A percentile compares a stretch with the other conserved stretches of the same genome.
phyloP scores from a whole-genome alignment of 345 rosid genomes.

The Eucalyptus fibrosa region DNA sequence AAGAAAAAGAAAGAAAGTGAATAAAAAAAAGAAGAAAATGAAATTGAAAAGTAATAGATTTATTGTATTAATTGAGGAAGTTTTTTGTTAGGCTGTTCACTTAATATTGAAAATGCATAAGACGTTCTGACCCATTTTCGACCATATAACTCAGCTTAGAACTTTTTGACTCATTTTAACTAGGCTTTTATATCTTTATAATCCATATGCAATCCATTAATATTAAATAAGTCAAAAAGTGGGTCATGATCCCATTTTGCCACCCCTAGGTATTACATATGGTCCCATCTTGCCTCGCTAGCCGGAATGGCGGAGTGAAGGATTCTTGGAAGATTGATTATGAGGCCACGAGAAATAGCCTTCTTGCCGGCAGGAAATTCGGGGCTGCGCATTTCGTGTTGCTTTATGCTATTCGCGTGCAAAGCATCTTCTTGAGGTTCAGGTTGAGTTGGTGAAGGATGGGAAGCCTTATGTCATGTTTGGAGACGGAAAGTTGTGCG shows the following conservation, averaged over 20 bases:
- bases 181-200: too few relatives aligned
- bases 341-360: conserved; percentile 82
- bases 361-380: conserved; percentile 54
- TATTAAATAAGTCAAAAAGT: too few relatives aligned
- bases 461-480: conserved; percentile 98
- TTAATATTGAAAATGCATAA: too few relatives aligned
- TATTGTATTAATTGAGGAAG: too few relatives aligned
- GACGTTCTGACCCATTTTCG: fast-evolving
- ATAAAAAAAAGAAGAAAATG: too few relatives aligned
- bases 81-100: fast-evolving
- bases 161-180: too few relatives aligned
- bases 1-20: too few relatives aligned
- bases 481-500: conserved; percentile 87
- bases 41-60: too few relatives aligned
- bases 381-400: conserved; percentile 82
- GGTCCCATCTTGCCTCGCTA: conserved; percentile 62
- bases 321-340: conserved; percentile 97
- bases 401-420: conserved; percentile 90
- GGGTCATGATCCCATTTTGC: too few relatives aligned
- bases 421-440: conserved; percentile 79
- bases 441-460: conserved; percentile 85
- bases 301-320: conserved; percentile 72
- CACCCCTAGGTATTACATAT: background rate
- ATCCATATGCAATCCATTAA: too few relatives aligned
- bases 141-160: too few relatives aligned